These are phyloP conservation scores for Ogataea glucozyma DNA, from an alignment of 805 yeast genomes.

Conservation along the genomic window DNA sequence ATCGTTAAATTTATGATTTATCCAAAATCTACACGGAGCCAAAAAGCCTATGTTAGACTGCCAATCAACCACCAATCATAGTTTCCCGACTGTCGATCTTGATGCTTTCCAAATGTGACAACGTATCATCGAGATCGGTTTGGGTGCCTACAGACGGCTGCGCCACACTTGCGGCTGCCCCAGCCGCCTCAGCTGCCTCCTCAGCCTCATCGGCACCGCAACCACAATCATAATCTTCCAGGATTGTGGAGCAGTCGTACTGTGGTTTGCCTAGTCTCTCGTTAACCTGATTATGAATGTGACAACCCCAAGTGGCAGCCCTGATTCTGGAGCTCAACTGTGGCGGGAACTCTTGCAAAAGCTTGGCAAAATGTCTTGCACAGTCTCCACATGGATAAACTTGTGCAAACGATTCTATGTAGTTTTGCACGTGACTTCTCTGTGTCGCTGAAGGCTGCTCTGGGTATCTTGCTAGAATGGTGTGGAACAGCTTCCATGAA, in stretches of 20 bases:
- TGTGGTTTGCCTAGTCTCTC: slow-evolving; percentile 62
- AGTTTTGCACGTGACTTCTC: slow-evolving; percentile 59
- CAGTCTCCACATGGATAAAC: slow-evolving; percentile 98
- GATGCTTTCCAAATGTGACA: slow-evolving; percentile 46
- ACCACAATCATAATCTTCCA: slow-evolving; percentile 95
- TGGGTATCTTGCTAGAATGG: slow-evolving; percentile 89
- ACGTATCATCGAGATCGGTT: slow-evolving; percentile 27
- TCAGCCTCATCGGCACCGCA: slow-evolving; percentile 77
- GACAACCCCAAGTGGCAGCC: slow-evolving; percentile 97
- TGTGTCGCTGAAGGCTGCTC: slow-evolving; percentile 71
- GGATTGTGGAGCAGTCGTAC: slow-evolving; percentile 82
- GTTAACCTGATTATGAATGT: slow-evolving; percentile 85
- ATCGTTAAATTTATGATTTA: no score
- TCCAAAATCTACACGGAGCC: no score
- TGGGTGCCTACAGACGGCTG: not conserved
- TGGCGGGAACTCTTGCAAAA: slow-evolving; percentile 76
- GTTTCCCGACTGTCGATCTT: slow-evolving; percentile 47
- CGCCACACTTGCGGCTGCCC: slow-evolving; percentile 13
- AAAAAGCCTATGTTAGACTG: no score
- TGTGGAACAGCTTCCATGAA: slow-evolving; percentile 90
- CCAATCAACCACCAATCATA: slow-evolving; percentile 29
- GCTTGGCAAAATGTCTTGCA: slow-evolving; percentile 81
- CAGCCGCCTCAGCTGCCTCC: slow-evolving; percentile 36
- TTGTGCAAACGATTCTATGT: slow-evolving; percentile 76
- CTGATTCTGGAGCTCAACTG: slow-evolving; percentile 72